Conservation (phyloP, 78 protist genomes). For the Planoprotostelium fungivorum region DNA sequence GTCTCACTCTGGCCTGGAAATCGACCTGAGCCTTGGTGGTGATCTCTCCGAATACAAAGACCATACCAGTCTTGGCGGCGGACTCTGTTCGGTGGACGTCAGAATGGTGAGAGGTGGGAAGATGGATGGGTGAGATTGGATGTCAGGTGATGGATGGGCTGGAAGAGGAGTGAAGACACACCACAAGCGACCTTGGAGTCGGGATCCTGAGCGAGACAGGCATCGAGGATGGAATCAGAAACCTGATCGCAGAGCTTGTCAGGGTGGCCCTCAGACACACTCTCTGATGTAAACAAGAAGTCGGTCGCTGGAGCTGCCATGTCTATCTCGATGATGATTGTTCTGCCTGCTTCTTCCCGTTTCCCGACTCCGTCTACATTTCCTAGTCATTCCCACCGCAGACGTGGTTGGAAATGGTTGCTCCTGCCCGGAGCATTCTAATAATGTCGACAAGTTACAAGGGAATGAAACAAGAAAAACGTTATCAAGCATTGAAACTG, state of each 20-base stretch:
- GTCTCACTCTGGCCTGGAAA: slow-evolving; percentile 96
- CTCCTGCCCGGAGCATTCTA: too few relatives aligned
- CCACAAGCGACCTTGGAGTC: slow-evolving; percentile 96
- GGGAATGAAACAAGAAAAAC: too few relatives aligned
- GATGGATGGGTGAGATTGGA: neutral
- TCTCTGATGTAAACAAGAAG: neutral
- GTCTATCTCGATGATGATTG: too few relatives aligned
- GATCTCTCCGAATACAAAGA: slow-evolving; percentile 99
- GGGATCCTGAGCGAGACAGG: slow-evolving; percentile 97
- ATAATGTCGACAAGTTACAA: too few relatives aligned
- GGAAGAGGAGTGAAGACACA: slow-evolving; percentile 3
- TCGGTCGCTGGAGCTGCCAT: neutral
- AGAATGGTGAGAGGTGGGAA: neutral
- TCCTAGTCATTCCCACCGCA: too few relatives aligned
- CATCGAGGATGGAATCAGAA: slow-evolving; percentile 99
- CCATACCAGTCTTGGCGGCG: slow-evolving; percentile 95
- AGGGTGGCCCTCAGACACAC: neutral
- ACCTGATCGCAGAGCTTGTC: slow-evolving; percentile 99
- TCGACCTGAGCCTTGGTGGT: slow-evolving; percentile 95
- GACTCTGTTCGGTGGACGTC: slow-evolving; percentile 71
- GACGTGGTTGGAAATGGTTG: too few relatives aligned
- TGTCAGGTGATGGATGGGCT: neutral
- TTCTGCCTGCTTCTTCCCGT: too few relatives aligned
- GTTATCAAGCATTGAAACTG: too few relatives aligned
- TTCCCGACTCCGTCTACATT: too few relatives aligned